A percentile compares a stretch with the other conserved stretches of the same genome.
Evolutionary conservation across 495 filamentous ascomycete species (phyloP).

Genomic region (Clavariopsis aquatica): DNA sequence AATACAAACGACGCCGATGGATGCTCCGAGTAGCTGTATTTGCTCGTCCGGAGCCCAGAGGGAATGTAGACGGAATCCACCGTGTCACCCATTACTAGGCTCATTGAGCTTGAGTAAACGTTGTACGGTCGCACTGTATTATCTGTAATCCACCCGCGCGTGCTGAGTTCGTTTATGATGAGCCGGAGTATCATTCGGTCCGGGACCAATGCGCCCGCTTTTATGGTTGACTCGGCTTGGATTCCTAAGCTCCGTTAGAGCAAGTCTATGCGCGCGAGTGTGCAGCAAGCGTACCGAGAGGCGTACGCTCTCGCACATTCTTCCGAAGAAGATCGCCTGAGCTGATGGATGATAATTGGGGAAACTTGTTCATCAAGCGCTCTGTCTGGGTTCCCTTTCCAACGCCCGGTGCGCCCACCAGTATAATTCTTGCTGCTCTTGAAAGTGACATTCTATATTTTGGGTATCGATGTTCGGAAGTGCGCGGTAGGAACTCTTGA

Average conservation of each 20-base stretch:
- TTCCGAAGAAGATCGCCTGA: conserved; percentile 89
- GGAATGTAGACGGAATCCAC: conserved; percentile 47
- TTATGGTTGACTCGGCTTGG: conserved; percentile 85
- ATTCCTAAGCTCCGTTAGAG: conserved; percentile 59
- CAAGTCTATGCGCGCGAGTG: background rate
- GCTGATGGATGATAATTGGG: conserved; percentile 86
- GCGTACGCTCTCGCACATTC: conserved; percentile 79
- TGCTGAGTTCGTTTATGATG: conserved; percentile 81
- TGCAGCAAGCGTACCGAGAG: conserved; percentile 64
- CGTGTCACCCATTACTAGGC: conserved; percentile 26
- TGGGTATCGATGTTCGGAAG: background rate
- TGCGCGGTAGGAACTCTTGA: background rate
- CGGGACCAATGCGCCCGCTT: conserved; percentile 77
- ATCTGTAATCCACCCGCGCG: conserved; percentile 74
- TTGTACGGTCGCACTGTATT: conserved; percentile 45
- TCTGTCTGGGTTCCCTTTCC: conserved; percentile 97
- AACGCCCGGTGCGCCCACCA: conserved; percentile 89
- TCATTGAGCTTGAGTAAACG: conserved; percentile 38
- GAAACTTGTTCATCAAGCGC: conserved; percentile 79
- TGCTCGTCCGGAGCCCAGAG: conserved; percentile 20
- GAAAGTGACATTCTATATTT: conserved; percentile 35
- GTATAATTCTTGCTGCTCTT: conserved; percentile 82
- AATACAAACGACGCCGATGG: conserved; percentile 88
- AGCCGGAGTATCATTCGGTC: conserved; percentile 90
- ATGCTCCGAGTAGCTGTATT: conserved; percentile 57